phyloP scores from a whole-genome alignment of 805 yeast genomes.

The Saturnispora kantuleensis region DNA sequence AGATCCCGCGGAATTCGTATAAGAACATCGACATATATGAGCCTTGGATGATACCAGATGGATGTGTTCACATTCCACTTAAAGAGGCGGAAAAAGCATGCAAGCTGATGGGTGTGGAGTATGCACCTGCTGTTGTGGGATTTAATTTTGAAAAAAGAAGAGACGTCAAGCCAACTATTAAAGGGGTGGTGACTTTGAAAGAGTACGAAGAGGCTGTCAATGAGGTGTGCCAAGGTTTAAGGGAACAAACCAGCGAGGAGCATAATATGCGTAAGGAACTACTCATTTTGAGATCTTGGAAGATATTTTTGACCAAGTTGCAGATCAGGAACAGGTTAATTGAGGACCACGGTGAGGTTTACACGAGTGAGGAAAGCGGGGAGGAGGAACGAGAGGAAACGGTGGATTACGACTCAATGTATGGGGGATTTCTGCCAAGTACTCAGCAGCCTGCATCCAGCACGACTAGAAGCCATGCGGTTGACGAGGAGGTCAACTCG shows the following conservation, averaged over 20 bases:
- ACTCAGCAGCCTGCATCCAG: slow-evolving; percentile 7
- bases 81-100: slow-evolving; percentile 63
- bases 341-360: slow-evolving; percentile 37
- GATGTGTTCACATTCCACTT: slow-evolving; percentile 53
- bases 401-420: slow-evolving; percentile 11
- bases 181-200: slow-evolving; percentile 67
- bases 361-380: slow-evolving; percentile 17
- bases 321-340: slow-evolving; percentile 39
- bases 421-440: slow-evolving; percentile 18
- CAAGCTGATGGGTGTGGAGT: slow-evolving; percentile 56
- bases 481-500: not conserved
- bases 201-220: slow-evolving; percentile 53
- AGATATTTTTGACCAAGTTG: slow-evolving; percentile 39
- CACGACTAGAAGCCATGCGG: slow-evolving; percentile 8
- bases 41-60: slow-evolving; percentile 73
- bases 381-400: slow-evolving; percentile 4
- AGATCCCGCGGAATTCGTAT: slow-evolving; percentile 62
- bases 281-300: slow-evolving; percentile 46
- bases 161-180: slow-evolving; percentile 50
- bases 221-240: slow-evolving; percentile 38
- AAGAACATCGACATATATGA: slow-evolving; percentile 80
- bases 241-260: slow-evolving; percentile 40
- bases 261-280: slow-evolving; percentile 35
- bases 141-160: slow-evolving; percentile 53
- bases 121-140: slow-evolving; percentile 79